Evolutionary conservation across 352 stramenopile genomes (phyloP).

Genomic region (Globisporangium paroecandrum): DNA sequence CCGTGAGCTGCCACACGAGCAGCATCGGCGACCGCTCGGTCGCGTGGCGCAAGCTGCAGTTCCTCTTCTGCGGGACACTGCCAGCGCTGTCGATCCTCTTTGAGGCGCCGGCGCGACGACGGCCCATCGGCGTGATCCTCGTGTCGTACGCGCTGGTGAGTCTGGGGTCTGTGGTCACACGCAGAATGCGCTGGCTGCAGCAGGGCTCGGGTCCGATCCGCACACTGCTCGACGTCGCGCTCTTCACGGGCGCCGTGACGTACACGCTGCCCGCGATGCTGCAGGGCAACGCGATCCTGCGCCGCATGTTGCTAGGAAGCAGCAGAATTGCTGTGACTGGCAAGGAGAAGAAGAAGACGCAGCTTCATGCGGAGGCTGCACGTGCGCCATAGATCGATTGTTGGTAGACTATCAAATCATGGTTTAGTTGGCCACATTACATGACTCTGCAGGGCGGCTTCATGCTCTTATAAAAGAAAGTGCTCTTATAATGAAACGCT

Average conservation of each 20-base stretch:
- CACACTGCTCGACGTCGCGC: constrained; percentile 33
- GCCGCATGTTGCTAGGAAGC: constrained; percentile 25
- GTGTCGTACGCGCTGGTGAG: constrained; percentile 59
- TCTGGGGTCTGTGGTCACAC: constrained; percentile 36
- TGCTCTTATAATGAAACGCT: not conserved
- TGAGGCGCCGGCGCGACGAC: constrained; percentile 40
- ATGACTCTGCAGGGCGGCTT: too few relatives aligned
- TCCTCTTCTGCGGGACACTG: constrained; percentile 42
- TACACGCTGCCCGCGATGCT: constrained; percentile 39
- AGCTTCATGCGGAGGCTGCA: not conserved
- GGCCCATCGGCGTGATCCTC: constrained; percentile 58
- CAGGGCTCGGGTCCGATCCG: constrained; percentile 27
- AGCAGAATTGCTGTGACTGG: not conserved
- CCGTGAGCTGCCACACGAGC: constrained; percentile 37
- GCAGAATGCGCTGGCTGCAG: constrained; percentile 35
- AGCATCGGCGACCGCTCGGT: constrained; percentile 40
- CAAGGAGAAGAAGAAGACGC: not conserved
- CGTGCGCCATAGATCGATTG: not conserved
- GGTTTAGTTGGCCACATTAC: too few relatives aligned
- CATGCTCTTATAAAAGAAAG: not conserved
- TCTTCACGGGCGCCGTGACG: constrained; percentile 30
- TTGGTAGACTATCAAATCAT: not conserved
- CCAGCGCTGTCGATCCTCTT: constrained; percentile 48
- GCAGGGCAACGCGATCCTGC: constrained; percentile 27
- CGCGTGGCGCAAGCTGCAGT: constrained; percentile 49